A percentile compares a stretch with the other conserved stretches of the same genome.
Evolutionary conservation across 2,329 filamentous ascomycete genomes (phyloP).

Genomic region (Pseudogymnoascus sp.): DNA sequence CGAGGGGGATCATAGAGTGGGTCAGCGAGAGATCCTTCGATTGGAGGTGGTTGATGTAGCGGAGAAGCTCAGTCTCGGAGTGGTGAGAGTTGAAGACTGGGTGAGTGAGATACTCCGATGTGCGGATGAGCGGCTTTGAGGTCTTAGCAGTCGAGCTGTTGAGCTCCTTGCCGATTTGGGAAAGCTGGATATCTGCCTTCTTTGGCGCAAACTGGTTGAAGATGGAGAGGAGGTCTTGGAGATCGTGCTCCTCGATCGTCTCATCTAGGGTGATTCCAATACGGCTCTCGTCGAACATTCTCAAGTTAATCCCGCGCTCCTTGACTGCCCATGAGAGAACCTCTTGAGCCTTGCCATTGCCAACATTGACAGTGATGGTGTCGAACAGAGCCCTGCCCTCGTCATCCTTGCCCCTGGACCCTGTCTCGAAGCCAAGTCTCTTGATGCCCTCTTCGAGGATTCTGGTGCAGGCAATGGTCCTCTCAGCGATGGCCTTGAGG

Average conservation of each 20-base stretch:
- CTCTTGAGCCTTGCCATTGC: conserved; percentile 40
- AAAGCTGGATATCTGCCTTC: conserved; percentile 21
- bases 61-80: conserved; percentile 86
- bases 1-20: conserved; percentile 95
- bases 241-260: conserved; percentile 49
- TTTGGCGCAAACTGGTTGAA: conserved; percentile 36
- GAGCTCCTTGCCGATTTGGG: conserved; percentile 37
- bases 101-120: conserved; percentile 71
- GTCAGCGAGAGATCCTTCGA: conserved; percentile 90
- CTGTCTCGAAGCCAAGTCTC: conserved; percentile 54
- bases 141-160: conserved; percentile 34
- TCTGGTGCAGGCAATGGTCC: conserved; percentile 62
- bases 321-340: conserved; percentile 44
- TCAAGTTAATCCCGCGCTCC: conserved; percentile 50
- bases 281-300: conserved; percentile 49
- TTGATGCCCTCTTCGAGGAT: conserved; percentile 58
- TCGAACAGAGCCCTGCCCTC: conserved; percentile 63
- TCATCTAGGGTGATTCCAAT: conserved; percentile 75
- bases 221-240: conserved; percentile 47
- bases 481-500: conserved; percentile 73
- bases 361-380: conserved; percentile 61
- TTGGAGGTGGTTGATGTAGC: conserved; percentile 88
- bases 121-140: conserved; percentile 56
- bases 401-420: conserved; percentile 45
- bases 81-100: conserved; percentile 93